phyloP scores from a whole-genome alignment of 495 filamentous ascomycete genomes.

The Penicillium manginii region DNA sequence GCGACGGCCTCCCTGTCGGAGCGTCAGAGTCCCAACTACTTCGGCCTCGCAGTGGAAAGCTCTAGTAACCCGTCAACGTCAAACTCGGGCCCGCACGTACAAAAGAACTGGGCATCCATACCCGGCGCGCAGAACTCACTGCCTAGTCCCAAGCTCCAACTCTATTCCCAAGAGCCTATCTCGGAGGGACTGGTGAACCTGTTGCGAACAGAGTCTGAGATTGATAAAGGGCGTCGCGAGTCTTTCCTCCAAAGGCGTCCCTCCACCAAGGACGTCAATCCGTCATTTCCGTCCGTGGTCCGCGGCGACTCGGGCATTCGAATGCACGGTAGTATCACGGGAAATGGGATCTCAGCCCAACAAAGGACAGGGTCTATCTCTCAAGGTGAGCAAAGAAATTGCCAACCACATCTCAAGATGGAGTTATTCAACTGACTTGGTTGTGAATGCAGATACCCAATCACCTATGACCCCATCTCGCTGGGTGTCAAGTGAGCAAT shows the following conservation, averaged over 20 bases:
- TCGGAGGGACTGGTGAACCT: slow-evolving; percentile 71
- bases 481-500: slow-evolving; percentile 65
- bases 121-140: slow-evolving; percentile 70
- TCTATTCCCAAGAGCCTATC: slow-evolving; percentile 73
- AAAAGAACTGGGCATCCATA: slow-evolving; percentile 72
- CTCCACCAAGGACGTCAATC: slow-evolving; percentile 10
- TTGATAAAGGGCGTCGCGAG: slow-evolving; percentile 26
- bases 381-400: slow-evolving; percentile 14
- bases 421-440: no score
- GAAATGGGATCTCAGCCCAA: not conserved
- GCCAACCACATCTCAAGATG: not conserved
- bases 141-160: slow-evolving; percentile 68
- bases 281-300: not conserved
- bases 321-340: slow-evolving; percentile 6
- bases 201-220: slow-evolving; percentile 38
- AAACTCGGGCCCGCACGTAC: slow-evolving; percentile 54
- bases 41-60: slow-evolving; percentile 70
- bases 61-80: slow-evolving; percentile 62
- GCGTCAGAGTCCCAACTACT: slow-evolving; percentile 78
- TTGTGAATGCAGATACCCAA: not conserved
- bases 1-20: slow-evolving; percentile 43
- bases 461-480: slow-evolving; percentile 15
- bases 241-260: slow-evolving; percentile 26
- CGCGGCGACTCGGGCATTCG: not conserved
- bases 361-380: slow-evolving; percentile 6